phyloP scores from a whole-genome alignment of 768 basidiomycete species.

The Hortiboletus campestris region DNA sequence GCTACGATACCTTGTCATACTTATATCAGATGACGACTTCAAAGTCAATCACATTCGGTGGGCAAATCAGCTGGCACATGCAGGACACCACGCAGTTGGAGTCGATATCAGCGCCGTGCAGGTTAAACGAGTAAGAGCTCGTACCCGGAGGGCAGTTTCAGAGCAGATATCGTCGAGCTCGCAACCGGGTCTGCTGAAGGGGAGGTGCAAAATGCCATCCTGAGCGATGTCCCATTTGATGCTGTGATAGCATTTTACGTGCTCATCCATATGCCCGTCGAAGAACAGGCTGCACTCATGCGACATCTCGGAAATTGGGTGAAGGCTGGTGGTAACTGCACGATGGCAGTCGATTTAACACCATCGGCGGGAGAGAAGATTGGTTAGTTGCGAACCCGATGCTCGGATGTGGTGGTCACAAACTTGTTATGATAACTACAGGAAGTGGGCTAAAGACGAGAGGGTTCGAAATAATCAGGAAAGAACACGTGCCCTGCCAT shows the following conservation, averaged over 20 bases:
- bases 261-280: conserved; percentile 6
- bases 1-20: conserved; percentile 2
- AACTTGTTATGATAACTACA: conserved; percentile 6
- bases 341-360: conserved; percentile 5
- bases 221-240: not conserved
- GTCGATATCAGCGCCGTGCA: conserved; percentile 6
- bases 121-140: conserved; percentile 6
- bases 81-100: conserved; percentile 6
- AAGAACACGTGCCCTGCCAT: conserved; percentile 1
- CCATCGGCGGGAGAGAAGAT: not conserved
- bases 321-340: conserved; percentile 6
- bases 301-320: conserved; percentile 19
- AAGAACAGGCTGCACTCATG: conserved; percentile 8
- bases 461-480: conserved; percentile 10
- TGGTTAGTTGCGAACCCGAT: not conserved
- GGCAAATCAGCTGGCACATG: not conserved
- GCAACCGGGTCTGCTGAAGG: not conserved
- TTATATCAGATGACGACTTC: not conserved
- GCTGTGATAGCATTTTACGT: conserved; percentile 5
- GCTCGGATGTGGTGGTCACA: conserved; percentile 8
- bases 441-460: conserved; percentile 4
- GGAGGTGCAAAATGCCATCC: not conserved
- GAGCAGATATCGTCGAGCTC: conserved; percentile 6
- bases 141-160: conserved; percentile 2
- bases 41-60: not conserved